phyloP scores from a whole-genome alignment of 495 filamentous ascomycete species.

The Terfezia boudieri region DNA sequence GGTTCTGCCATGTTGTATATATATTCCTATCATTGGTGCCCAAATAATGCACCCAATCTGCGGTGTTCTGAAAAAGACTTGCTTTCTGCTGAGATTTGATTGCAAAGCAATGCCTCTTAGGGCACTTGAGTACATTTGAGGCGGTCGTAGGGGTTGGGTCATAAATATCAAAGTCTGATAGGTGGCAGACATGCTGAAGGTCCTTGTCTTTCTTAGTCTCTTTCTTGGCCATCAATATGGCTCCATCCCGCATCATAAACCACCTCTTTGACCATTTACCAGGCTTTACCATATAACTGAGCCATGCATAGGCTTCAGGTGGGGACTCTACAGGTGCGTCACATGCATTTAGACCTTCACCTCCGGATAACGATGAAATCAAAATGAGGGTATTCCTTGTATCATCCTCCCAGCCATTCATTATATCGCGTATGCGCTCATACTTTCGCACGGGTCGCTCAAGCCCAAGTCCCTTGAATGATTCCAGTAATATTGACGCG shows the following conservation, averaged over 20 bases:
- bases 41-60: slow-evolving; percentile 85
- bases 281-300: slow-evolving; percentile 60
- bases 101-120: slow-evolving; percentile 62
- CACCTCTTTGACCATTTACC: slow-evolving; percentile 73
- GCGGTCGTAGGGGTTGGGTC: slow-evolving; percentile 41
- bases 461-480: slow-evolving; percentile 50
- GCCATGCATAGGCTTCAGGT: slow-evolving; percentile 36
- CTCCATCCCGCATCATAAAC: slow-evolving; percentile 54
- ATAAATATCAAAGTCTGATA: slow-evolving; percentile 91
- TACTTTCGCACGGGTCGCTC: slow-evolving; percentile 68
- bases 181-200: slow-evolving; percentile 46
- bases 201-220: slow-evolving; percentile 36
- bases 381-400: slow-evolving; percentile 46
- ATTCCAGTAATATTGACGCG: slow-evolving; percentile 43
- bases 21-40: slow-evolving; percentile 45
- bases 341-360: slow-evolving; percentile 28
- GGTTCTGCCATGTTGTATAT: slow-evolving; percentile 42
- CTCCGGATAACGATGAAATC: slow-evolving; percentile 28
- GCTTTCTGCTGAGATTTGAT: slow-evolving; percentile 88
- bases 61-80: slow-evolving; percentile 55
- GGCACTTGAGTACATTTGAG: slow-evolving; percentile 41
- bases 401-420: slow-evolving; percentile 82
- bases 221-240: slow-evolving; percentile 55
- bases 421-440: slow-evolving; percentile 64
- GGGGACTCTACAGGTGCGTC: slow-evolving; percentile 37